These are phyloP conservation scores for Capronia americana DNA, from an alignment of 2,329 filamentous ascomycete genomes.

Conservation along the genomic window DNA sequence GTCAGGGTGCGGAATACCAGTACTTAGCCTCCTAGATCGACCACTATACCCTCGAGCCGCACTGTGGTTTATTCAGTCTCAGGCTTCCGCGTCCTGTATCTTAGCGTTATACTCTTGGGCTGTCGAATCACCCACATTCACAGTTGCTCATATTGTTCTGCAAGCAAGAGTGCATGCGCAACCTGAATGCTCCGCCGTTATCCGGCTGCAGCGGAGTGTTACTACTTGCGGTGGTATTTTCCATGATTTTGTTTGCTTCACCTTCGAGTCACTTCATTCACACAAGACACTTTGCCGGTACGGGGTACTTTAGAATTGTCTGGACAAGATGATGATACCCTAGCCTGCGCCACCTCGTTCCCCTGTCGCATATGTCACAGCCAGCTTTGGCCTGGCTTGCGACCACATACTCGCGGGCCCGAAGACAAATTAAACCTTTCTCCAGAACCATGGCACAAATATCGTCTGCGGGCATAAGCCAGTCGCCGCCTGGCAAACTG, in stretches of 20 bases:
- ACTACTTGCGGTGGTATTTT: too few relatives aligned
- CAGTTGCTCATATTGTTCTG: too few relatives aligned
- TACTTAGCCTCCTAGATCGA: too few relatives aligned
- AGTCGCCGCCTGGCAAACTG: constrained; percentile 60
- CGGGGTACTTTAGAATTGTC: background rate
- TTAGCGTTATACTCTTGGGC: too few relatives aligned
- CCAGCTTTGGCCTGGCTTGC: background rate
- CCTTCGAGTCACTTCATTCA: background rate
- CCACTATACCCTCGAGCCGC: too few relatives aligned
- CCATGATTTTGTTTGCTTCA: background rate
- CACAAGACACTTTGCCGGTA: background rate
- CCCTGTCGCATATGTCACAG: constrained; percentile 15
- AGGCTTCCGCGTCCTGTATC: too few relatives aligned
- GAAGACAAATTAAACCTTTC: background rate
- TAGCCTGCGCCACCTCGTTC: background rate
- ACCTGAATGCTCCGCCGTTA: background rate
- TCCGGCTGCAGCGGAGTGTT: background rate
- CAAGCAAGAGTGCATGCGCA: background rate
- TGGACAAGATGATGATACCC: background rate
- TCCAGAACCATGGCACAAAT: constrained; percentile 31
- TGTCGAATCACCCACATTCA: too few relatives aligned
- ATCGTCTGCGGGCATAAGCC: constrained; percentile 17
- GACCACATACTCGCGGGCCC: constrained; percentile 5
- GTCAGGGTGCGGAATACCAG: too few relatives aligned
- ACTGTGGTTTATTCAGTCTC: too few relatives aligned